Base-by-base conservation (phyloP, 441 rosid species). In the Breynia disticha region DNA sequence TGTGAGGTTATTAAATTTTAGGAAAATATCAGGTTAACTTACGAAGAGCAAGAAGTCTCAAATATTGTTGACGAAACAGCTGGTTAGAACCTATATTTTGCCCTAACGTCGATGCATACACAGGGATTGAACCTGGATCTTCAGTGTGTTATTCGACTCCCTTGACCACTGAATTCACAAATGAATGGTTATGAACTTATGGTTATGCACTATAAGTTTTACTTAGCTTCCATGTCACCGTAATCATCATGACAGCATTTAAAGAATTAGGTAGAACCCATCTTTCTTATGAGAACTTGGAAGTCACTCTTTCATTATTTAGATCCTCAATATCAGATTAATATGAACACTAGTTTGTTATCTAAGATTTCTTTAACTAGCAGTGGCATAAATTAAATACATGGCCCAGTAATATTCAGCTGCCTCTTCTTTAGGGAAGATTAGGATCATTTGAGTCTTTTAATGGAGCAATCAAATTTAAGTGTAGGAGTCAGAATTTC, bases 351-450 rank as follows among this genome's bases (percentile, higher is more conserved):
- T 57, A 21, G 41, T 38, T 52, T 54, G 49, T 54, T 52, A 55
- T 32, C 38, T 57, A 46, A 61, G 42, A 67, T 50, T 54, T 57
- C 56, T 59, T 73, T 68, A 66, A 67, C 69, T 57, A n/a, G n/a
- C n/a, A n/a, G n/a, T n/a, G 64, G 21, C 52, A 37, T 48, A 35
- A 62, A 61, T 62, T 58, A 21, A 52, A 50, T 42, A 19, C 62
- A 59, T 54, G 75, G 71, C 70, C 79, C 71, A 73, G 55, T 20
- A 55, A 67, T 50, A 64, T 67, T 45, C 46, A 45, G 54, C 37
- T 72, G 78, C 65, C 57, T 57, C 63, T 66, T 67, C 75, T 62
- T 56, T 63, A 37, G 42, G 56, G 44, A 11, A 44, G 62, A 16
- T 47, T 65, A 49, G 60, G 60, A 49, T 28, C 35, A 28, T 60